A percentile compares a stretch with the other conserved stretches of the same genome.
These are phyloP conservation scores for Didymellaceae sp. DNA, from an alignment of 2,329 filamentous ascomycete genomes.

Conservation along the genomic window DNA sequence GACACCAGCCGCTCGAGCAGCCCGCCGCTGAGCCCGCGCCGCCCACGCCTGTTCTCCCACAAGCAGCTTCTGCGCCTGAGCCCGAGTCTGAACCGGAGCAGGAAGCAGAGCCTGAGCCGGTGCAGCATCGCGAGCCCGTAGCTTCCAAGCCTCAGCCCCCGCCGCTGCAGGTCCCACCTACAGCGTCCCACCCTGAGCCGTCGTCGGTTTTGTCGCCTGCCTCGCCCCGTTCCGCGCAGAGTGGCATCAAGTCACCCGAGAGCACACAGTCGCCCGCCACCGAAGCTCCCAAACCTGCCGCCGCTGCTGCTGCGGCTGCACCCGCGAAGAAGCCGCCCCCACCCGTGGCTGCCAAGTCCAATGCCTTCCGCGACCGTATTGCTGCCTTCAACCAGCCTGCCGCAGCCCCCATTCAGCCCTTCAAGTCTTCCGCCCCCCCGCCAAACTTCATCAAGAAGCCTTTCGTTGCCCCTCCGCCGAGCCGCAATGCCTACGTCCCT, in stretches of 20 bases:
- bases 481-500: slow-evolving; percentile 87
- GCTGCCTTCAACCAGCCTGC: slow-evolving; percentile 94
- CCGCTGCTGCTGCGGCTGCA: slow-evolving; percentile 50
- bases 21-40: slow-evolving; percentile 38
- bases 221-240: slow-evolving; percentile 36
- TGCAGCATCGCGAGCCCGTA: slow-evolving; percentile 35
- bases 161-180: slow-evolving; percentile 40
- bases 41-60: slow-evolving; percentile 35
- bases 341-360: slow-evolving; percentile 76
- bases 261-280: slow-evolving; percentile 37
- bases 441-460: slow-evolving; percentile 91
- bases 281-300: slow-evolving; percentile 47
- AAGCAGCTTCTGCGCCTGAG: slow-evolving; percentile 37
- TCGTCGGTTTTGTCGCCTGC: slow-evolving; percentile 31
- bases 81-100: slow-evolving; percentile 35
- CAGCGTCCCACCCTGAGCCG: slow-evolving; percentile 32
- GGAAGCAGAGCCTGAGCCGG: slow-evolving; percentile 28
- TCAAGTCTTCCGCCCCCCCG: slow-evolving; percentile 71
- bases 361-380: slow-evolving; percentile 92
- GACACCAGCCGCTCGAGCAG: slow-evolving; percentile 52
- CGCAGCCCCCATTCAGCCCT: slow-evolving; percentile 85
- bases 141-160: slow-evolving; percentile 49
- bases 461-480: slow-evolving; percentile 93
- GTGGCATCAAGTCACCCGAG: slow-evolving; percentile 31
- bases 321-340: slow-evolving; percentile 67